These are phyloP conservation scores for Torulaspora delbrueckii DNA, from an alignment of 805 yeast species.

Conservation along the genomic window DNA sequence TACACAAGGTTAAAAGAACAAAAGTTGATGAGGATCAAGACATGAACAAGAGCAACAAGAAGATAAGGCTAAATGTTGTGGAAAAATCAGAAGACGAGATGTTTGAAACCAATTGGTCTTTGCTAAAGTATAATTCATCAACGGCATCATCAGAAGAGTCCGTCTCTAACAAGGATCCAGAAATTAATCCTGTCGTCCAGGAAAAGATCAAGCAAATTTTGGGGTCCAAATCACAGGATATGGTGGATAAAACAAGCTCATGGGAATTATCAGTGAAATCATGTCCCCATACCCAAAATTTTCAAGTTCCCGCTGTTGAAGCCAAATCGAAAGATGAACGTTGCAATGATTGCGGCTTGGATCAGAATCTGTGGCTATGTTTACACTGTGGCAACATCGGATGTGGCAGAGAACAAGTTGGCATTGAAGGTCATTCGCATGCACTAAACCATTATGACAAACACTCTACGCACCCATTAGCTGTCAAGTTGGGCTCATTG, in stretches of 20 bases:
- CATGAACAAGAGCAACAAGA: conserved; percentile 28
- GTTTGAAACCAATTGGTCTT: conserved; percentile 29
- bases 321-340: conserved; percentile 35
- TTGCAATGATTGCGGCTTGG: conserved; percentile 58
- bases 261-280: conserved; percentile 88
- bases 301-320: conserved; percentile 38
- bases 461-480: conserved; percentile 61
- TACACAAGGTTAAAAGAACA: conserved; percentile 49
- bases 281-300: conserved; percentile 67
- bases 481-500: conserved; percentile 86
- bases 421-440: conserved; percentile 91
- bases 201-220: conserved; percentile 24
- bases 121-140: conserved; percentile 8
- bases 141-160: background rate
- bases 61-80: conserved; percentile 30
- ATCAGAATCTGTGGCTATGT: conserved; percentile 88
- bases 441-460: conserved; percentile 67
- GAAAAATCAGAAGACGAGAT: conserved; percentile 32
- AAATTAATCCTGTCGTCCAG: conserved; percentile 3
- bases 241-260: conserved; percentile 62
- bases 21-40: conserved; percentile 25
- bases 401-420: conserved; percentile 93
- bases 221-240: conserved; percentile 26
- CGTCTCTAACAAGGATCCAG: conserved; percentile 2
- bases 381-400: conserved; percentile 85